These are phyloP conservation scores for Umbilicus rupestris DNA, from an alignment of 164 flowering plant genomes.

Conservation along the genomic window DNA sequence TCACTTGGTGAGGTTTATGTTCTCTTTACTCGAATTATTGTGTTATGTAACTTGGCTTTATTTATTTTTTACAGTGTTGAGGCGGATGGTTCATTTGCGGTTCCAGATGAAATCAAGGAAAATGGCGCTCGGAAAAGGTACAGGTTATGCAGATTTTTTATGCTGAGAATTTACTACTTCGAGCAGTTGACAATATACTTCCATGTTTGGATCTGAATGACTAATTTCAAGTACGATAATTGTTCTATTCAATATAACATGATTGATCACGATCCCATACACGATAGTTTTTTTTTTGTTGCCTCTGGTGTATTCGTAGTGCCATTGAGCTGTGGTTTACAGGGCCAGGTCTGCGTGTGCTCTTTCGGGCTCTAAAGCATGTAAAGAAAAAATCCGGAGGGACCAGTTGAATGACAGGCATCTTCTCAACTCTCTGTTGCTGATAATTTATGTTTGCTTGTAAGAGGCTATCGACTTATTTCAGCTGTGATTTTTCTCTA, in stretches of 20 bases:
- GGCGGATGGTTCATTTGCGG: not conserved
- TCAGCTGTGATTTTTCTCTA: slow-evolving; percentile 13
- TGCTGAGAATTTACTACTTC: too few relatives aligned
- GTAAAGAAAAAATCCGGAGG: slow-evolving; percentile 66
- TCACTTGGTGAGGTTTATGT: too few relatives aligned
- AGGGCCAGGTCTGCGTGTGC: slow-evolving; percentile 41
- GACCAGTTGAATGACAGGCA: slow-evolving; percentile 71
- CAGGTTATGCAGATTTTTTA: not conserved
- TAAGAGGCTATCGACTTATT: slow-evolving; percentile 2
- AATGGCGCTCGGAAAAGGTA: slow-evolving; percentile 51
- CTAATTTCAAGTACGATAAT: not conserved
- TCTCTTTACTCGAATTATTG: not conserved
- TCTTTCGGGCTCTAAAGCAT: slow-evolving; percentile 60
- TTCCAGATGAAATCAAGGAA: slow-evolving; percentile 35
- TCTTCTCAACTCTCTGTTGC: slow-evolving; percentile 8
- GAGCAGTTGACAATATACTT: not conserved
- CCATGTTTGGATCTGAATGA: not conserved
- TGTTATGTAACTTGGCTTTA: slow-evolving; percentile 10
- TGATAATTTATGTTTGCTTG: not conserved
- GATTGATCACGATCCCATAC: not conserved
- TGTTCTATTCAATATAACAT: not conserved
- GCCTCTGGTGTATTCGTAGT: not conserved
- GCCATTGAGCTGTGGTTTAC: slow-evolving; percentile 3
- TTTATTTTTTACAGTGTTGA: slow-evolving; percentile 30
- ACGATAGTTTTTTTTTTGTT: too few relatives aligned